Base-by-base conservation (phyloP, 352 stramenopile genomes). In the Pythium chondricola region DNA sequence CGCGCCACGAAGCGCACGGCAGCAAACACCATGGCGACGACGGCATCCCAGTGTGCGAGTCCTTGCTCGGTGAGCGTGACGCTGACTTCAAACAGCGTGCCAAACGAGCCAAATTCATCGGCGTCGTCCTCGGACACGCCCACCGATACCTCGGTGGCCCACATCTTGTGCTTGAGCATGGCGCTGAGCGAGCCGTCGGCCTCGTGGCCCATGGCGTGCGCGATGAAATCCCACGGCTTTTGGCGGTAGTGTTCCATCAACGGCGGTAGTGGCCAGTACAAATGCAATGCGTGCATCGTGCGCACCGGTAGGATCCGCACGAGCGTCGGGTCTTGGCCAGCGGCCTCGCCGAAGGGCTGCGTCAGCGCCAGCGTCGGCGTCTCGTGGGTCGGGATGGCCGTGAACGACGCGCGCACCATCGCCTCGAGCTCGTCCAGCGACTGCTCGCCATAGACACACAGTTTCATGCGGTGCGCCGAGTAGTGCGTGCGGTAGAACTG, bases 401-500 rank as follows among this genome's bases (percentile, higher is more conserved):
- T 43, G 47, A 82, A 85, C 3, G 56, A 67, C 27, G 68, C 55
- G 2, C 47, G 37, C 14, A 73, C 62, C 55, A 62, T 69, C 13
- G 27, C 18, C 37, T 76, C 52, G 29, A 85, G 20, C 0, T 66
- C 58, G 13, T 77, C 68, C 14, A 83, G 52, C 9, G 43, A 39
- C 18, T 75, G 29, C 18, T 68, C 36, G 14, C 66, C 61, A 24
- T 62, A 58, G 22, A 83, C 67, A 13, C 56, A 65, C 1, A 82
- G 56, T 29, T 72, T 74, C 74, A 85, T 81, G 46, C 48, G 53
- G 7, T 61, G 40, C 1, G 67, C 62, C 29, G 57, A 52, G 53
- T 85, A 83, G 53, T 80, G 59, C 2, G 49, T 43, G 11, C 58
- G 3, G 33, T 76, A 72, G 37, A 77, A 82, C 8, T 39, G 20